These are phyloP conservation scores for Albatrellus sp. DNA, from an alignment of 1,284 basidiomycete species.

Conservation along the genomic window DNA sequence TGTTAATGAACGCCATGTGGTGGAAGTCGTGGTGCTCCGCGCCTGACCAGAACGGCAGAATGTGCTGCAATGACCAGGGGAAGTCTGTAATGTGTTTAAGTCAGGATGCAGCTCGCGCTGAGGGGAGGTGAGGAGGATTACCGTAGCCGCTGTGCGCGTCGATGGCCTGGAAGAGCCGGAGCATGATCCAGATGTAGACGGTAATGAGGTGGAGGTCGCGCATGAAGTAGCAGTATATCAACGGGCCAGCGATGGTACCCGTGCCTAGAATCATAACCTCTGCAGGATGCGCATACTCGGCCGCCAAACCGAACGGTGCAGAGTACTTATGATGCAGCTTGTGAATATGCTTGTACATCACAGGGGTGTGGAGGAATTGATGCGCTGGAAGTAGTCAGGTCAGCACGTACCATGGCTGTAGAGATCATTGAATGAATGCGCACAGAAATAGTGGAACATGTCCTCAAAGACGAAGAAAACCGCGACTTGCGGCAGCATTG, in stretches of 20 bases:
- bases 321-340: constrained; percentile 97
- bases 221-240: constrained; percentile 72
- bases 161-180: constrained; percentile 94
- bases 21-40: constrained; percentile 98
- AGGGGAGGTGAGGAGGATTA: constrained; percentile 20
- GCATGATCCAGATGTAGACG: constrained; percentile 88
- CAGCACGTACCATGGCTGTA: background rate
- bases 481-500: constrained; percentile 72
- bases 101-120: background rate
- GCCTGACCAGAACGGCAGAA: constrained; percentile 95
- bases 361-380: constrained; percentile 81
- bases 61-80: constrained; percentile 94
- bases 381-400: constrained; percentile 46
- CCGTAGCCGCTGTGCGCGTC: constrained; percentile 96
- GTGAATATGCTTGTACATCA: constrained; percentile 95
- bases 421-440: constrained; percentile 11
- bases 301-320: constrained; percentile 93
- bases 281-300: constrained; percentile 93
- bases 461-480: constrained; percentile 97
- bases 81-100: constrained; percentile 57
- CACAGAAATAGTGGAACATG: constrained; percentile 77
- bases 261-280: constrained; percentile 86
- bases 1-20: constrained; percentile 86
- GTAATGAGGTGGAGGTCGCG: constrained; percentile 80
- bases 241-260: constrained; percentile 81